A percentile compares a stretch with the other conserved stretches of the same genome.
These are phyloP conservation scores for Saccharomyces eubayanus DNA, from an alignment of 805 yeast genomes.

Conservation along the genomic window DNA sequence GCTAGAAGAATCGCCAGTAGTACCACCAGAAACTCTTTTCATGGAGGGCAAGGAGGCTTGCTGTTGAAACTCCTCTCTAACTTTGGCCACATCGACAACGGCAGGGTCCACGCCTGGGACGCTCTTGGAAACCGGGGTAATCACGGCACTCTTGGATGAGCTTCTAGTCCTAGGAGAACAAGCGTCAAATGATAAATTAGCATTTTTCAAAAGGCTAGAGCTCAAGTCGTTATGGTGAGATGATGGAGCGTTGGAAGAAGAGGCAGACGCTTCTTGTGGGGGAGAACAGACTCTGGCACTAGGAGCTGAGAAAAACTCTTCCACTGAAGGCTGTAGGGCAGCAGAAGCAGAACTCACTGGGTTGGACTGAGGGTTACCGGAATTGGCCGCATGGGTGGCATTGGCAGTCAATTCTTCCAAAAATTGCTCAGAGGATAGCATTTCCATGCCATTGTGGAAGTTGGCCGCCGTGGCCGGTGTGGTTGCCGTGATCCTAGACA, in stretches of 20 bases:
- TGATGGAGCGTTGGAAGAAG: background rate
- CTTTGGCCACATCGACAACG: conserved; percentile 25
- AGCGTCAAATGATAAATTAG: background rate
- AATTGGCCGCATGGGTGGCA: conserved; percentile 13
- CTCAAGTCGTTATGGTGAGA: background rate
- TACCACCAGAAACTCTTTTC: conserved; percentile 17
- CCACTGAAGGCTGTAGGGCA: conserved; percentile 34
- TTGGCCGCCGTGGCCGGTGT: background rate
- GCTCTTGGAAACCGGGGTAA: conserved; percentile 30
- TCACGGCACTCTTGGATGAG: conserved; percentile 21
- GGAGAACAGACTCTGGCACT: background rate
- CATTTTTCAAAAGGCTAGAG: background rate
- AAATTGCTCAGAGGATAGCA: conserved; percentile 25
- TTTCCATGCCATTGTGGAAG: conserved; percentile 7
- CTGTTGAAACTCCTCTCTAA: conserved; percentile 22
- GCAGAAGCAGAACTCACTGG: conserved; percentile 17
- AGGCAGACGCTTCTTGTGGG: background rate
- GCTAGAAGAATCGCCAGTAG: background rate
- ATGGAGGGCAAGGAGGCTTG: conserved; percentile 27
- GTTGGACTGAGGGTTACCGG: conserved; percentile 17
- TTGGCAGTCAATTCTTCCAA: conserved; percentile 31
- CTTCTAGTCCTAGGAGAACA: background rate
- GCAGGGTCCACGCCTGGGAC: conserved; percentile 27
- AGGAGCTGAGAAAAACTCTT: conserved; percentile 41
- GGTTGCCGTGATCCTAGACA: conserved; percentile 1